phyloP scores from a whole-genome alignment of 176 grass and related monocot genomes.

The Avena atlantica region DNA sequence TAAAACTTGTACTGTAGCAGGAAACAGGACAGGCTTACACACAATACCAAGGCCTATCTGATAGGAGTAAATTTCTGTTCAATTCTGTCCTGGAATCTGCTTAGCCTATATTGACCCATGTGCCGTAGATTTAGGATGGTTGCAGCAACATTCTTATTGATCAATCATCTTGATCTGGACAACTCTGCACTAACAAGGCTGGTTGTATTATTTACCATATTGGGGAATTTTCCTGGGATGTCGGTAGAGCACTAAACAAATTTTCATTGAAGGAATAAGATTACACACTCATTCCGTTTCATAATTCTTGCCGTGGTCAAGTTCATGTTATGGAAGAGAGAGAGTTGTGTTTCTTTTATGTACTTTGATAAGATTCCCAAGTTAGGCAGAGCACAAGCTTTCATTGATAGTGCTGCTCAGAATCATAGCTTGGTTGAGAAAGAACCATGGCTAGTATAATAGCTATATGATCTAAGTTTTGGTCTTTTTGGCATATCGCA shows the following conservation, averaged over 20 bases:
- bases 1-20: conserved; percentile 42
- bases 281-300: too few relatives aligned
- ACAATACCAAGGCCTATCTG: conserved; percentile 11
- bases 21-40: conserved; percentile 34
- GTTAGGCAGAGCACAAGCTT: conserved; percentile 13
- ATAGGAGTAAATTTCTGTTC: neutral
- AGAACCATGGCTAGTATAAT: neutral
- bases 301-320: too few relatives aligned
- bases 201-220: neutral
- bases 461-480: neutral
- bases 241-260: neutral
- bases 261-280: neutral
- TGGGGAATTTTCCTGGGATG: neutral
- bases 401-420: neutral
- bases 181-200: neutral
- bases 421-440: conserved; percentile 21
- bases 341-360: too few relatives aligned
- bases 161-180: neutral
- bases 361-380: neutral
- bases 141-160: neutral
- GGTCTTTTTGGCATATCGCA: neutral
- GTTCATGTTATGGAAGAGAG: too few relatives aligned
- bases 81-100: neutral
- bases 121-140: conserved; percentile 6
- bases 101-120: neutral